Percentiles rank a stretch among this genome's conserved stretches.
These are phyloP conservation scores for Russula sp. DNA, from an alignment of 768 basidiomycete genomes.

Conservation along the genomic window DNA sequence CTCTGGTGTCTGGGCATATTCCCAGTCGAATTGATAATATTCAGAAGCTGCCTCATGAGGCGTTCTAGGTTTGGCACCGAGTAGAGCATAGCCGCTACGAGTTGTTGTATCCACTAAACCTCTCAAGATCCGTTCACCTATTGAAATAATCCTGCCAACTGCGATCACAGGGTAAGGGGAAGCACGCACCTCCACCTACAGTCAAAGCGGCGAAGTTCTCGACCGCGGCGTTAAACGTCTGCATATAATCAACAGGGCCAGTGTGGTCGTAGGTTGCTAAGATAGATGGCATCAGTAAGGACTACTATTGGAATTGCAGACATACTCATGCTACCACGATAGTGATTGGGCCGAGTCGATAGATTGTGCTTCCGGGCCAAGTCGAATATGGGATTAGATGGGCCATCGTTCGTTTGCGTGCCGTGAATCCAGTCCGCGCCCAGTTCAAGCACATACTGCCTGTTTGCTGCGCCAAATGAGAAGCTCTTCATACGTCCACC, in stretches of 20 bases:
- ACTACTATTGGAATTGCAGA: neutral
- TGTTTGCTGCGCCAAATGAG: constrained; percentile 35
- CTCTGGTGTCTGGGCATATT: constrained; percentile 54
- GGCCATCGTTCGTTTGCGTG: constrained; percentile 40
- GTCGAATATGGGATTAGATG: constrained; percentile 51
- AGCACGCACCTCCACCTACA: constrained; percentile 36
- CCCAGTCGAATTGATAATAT: constrained; percentile 42
- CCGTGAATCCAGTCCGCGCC: constrained; percentile 56
- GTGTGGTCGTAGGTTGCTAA: constrained; percentile 48
- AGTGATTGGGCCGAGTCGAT: constrained; percentile 38
- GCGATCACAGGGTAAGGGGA: neutral
- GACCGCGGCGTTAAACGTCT: constrained; percentile 36
- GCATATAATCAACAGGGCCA: constrained; percentile 42
- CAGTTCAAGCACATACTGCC: constrained; percentile 42
- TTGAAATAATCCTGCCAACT: neutral
- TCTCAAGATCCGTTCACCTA: constrained; percentile 39
- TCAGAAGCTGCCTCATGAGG: constrained; percentile 46
- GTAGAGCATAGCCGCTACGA: constrained; percentile 46
- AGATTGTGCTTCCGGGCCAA: constrained; percentile 51
- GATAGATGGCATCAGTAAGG: neutral
- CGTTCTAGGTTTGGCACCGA: constrained; percentile 39
- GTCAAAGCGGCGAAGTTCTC: constrained; percentile 37
- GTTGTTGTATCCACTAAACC: constrained; percentile 49
- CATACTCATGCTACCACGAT: constrained; percentile 38
- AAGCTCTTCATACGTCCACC: constrained; percentile 53